Evolutionary conservation across 75 land plant species (phyloP).

Genomic region (Picea sitchensis): DNA sequence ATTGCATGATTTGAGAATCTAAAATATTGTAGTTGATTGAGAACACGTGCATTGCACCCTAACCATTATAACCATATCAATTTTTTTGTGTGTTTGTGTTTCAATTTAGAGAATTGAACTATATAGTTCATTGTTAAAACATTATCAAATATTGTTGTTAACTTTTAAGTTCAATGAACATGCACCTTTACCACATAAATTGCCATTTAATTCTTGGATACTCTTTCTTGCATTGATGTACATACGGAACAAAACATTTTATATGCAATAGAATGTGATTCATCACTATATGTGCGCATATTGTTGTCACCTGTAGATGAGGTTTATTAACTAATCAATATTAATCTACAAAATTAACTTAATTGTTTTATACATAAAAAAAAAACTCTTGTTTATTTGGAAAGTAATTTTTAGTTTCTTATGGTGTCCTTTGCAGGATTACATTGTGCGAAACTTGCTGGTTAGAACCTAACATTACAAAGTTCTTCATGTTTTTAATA

Average conservation of each 20-base stretch:
- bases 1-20: too few relatives aligned
- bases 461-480: constrained; percentile 28
- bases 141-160: too few relatives aligned
- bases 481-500: neutral
- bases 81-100: too few relatives aligned
- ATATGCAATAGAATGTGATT: neutral
- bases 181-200: too few relatives aligned
- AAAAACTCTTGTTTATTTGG: neutral
- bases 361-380: neutral
- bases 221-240: too few relatives aligned
- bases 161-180: too few relatives aligned
- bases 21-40: too few relatives aligned
- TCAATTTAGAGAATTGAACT: too few relatives aligned
- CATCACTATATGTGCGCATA: neutral
- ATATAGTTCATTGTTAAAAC: too few relatives aligned
- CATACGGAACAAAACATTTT: neutral
- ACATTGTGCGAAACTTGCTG: constrained; percentile 93
- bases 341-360: neutral
- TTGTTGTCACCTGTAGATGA: neutral
- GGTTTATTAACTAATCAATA: neutral
- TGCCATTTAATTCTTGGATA: too few relatives aligned
- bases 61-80: too few relatives aligned
- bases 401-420: constrained; percentile 3
- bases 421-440: constrained; percentile 54
- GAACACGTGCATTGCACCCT: too few relatives aligned